A percentile compares a stretch with the other conserved stretches of the same genome.
phyloP scores from a whole-genome alignment of 495 filamentous ascomycete species.

The Tuber brumale region DNA sequence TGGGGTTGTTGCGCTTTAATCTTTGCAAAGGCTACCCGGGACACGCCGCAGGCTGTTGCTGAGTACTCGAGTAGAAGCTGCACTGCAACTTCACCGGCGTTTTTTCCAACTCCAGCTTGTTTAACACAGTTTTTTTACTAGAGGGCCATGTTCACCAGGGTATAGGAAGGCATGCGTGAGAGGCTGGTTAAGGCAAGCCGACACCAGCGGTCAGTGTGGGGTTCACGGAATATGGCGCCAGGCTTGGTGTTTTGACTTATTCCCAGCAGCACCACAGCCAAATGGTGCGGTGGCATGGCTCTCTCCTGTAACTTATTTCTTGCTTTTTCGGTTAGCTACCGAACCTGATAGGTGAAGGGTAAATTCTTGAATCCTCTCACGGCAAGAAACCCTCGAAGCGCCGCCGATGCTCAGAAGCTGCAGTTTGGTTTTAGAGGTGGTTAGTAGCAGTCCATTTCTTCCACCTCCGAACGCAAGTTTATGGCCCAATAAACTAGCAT shows the following conservation, averaged over 20 bases:
- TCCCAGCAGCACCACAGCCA: conserved; percentile 20
- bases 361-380: conserved; percentile 20
- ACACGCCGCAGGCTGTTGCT: conserved; percentile 12
- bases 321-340: conserved; percentile 19
- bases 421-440: conserved; percentile 1
- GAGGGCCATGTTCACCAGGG: not conserved
- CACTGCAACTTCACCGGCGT: not conserved
- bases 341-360: conserved; percentile 28
- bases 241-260: conserved; percentile 35
- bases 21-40: conserved; percentile 15
- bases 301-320: conserved; percentile 9
- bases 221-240: conserved; percentile 5
- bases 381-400: conserved; percentile 24
- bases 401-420: not conserved
- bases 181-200: conserved; percentile 32
- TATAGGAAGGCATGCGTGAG: conserved; percentile 12
- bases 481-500: not conserved
- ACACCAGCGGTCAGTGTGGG: conserved; percentile 15
- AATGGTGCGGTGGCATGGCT: conserved; percentile 34
- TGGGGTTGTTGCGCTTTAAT: conserved; percentile 19
- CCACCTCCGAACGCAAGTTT: not conserved
- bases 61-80: not conserved
- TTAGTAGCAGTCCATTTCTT: not conserved
- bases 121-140: not conserved
- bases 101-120: not conserved